Conservation (phyloP, 306 rosid genomes). For the Prunus mira region DNA sequence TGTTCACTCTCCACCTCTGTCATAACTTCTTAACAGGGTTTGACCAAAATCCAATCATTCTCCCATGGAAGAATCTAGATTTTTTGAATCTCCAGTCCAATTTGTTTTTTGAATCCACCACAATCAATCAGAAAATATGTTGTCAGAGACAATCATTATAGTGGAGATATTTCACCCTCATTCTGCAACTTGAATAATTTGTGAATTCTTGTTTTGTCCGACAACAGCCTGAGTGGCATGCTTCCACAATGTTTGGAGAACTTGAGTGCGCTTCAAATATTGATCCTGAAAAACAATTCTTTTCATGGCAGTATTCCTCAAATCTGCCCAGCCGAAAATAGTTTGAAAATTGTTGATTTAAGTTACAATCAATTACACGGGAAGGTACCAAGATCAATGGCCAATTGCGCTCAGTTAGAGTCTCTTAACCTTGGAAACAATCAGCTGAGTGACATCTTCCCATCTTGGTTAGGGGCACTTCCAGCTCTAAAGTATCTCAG, state of each 20-base stretch:
- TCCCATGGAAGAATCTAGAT: background rate
- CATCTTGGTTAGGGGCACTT: constrained; percentile 40
- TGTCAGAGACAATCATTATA: background rate
- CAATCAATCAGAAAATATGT: background rate
- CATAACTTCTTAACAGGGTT: constrained; percentile 10
- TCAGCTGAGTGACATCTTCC: constrained; percentile 29
- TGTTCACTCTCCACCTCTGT: background rate
- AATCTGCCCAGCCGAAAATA: background rate
- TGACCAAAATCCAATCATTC: background rate
- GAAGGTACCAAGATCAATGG: constrained; percentile 16
- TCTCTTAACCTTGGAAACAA: constrained; percentile 10
- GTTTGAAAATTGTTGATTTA: background rate
- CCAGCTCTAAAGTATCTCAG: background rate
- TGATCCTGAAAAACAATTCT: too few species aligned
- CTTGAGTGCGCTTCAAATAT: too few species aligned
- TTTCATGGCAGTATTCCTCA: constrained; percentile 2
- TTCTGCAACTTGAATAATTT: constrained; percentile 2
- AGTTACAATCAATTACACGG: constrained; percentile 23
- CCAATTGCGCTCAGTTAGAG: background rate
- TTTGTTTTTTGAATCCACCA: constrained; percentile 8
- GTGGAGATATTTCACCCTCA: background rate
- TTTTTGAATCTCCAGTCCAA: background rate
- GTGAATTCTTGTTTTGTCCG: constrained; percentile 10
- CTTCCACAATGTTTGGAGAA: constrained; percentile 21
- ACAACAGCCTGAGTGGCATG: constrained; percentile 8